Base-by-base conservation (phyloP, 2,329 filamentous ascomycete genomes). In the Ceratocystis alfenasii region DNA sequence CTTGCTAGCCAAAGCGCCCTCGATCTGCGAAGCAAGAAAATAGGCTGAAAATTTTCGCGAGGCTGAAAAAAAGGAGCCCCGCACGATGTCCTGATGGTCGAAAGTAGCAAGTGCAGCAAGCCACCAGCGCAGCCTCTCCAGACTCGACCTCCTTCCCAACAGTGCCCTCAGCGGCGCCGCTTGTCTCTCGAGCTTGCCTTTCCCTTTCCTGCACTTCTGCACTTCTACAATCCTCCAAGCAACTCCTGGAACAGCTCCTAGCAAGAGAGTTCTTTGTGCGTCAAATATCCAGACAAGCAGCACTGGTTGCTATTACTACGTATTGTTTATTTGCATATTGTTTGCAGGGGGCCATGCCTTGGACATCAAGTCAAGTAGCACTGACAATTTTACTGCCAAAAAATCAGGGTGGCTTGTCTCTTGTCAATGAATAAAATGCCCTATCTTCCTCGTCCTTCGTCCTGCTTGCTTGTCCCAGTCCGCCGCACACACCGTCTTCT, bases 371-470 rank as follows among this genome's bases (percentile, higher is more conserved):
- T 41, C 36, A 41, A 15, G 48, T 57, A 17, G 53, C 53, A 57
- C 53, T 30, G 53, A 33, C 53, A 57, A 57, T 28, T n/a, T 33
- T 25, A 33, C 53, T 30, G 53, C 53, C 53, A 57, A 15, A 53
- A 12, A 57, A 33, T 12, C n/a, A 50, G 48, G 48, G 48, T 22
- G 48, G 20, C 48, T 41, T 22, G 48, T 50, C 48, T 50, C 48
- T 50, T 10, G 48, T 22, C 48, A 10, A 50, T 50, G 48, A 50
- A 50, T 50, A 41, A 41, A 12, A 41, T 22, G 48, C 48, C 46
- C 17, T 48, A 4, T 50, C 22, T 50, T 50, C 22, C 22, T 50
- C 20, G 45, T 48, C 44, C 12, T 46, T 46, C n/a, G 4, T 46
- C 1, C n/a, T 46, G 12, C 5, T 17, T 7, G 3, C 20, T 48